Base-by-base conservation (phyloP, 1,284 basidiomycete species). In the Lentinus polychrous region DNA sequence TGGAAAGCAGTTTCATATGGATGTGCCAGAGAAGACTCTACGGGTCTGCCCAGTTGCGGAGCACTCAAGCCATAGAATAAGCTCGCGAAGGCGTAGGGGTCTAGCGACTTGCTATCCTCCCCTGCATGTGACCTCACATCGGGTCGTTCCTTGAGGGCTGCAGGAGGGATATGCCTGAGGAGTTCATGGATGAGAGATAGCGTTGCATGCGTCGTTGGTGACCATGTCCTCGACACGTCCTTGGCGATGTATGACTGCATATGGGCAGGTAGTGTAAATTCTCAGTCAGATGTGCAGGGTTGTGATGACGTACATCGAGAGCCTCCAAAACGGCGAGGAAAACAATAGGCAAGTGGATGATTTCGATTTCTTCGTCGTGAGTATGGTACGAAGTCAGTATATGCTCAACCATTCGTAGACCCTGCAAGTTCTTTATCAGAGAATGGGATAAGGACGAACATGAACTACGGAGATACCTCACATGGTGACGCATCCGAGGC, bases 291-390 rank as follows among this genome's bases (percentile, higher is more conserved):
- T n/a, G n/a, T n/a, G n/a, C n/a, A 20, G 18, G 17, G 6, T 41
- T 5, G 14, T n/a, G n/a, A n/a, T 4, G 18, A 55, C 73, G 59
- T 63, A 88, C 86, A 55, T 78, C 68, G 31, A 88, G 55, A 7
- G 76, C 59, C 53, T 91, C 85, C 35, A 83, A 60, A 39, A 88
- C 68, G 10, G 78, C 80, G 5, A 78, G 70, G 52, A 91, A 85
- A 12, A 88, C 71, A 32, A 91, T 66, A 0, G 93, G 93, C 1
- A 94, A 71, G 63, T 96, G 91, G 31, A 94, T 72, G 12, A 72
- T 78, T 59, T 79, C 79, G 12, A 86, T 80, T 61, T 94, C 91
- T 50, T 93, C 89, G 55, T 94, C 91, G 58, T 90, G 87, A 7
- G 71, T 60, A 8, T 79, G 74, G 59, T 93, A 89, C 2, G 78